phyloP scores from a whole-genome alignment of 306 rosid genomes.

The Trifolium dubium region DNA sequence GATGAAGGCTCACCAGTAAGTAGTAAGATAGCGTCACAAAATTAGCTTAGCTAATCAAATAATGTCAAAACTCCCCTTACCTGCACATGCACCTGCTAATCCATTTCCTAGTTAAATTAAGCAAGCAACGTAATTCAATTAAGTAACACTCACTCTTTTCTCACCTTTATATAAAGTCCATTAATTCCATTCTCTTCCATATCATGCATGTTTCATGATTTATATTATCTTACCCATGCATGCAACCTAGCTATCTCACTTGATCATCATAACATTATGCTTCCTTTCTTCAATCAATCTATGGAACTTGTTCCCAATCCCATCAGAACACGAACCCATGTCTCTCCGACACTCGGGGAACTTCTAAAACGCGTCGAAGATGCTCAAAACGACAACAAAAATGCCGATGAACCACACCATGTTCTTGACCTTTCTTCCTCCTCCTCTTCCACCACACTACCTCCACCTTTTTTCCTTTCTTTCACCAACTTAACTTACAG shows the following conservation, averaged over 20 bases:
- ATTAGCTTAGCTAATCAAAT: conserved; percentile 2
- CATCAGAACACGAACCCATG: background rate
- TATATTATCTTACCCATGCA: background rate
- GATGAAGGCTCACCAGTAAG: conserved; percentile 12
- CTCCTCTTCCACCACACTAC: conserved; percentile 23
- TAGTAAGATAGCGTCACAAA: conserved; percentile 18
- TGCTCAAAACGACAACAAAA: conserved; percentile 51
- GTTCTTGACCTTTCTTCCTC: conserved; percentile 39
- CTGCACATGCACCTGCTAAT: conserved; percentile 19
- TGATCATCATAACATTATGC: conserved; percentile 11
- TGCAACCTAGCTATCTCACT: conserved; percentile 29
- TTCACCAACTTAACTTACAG: conserved; percentile 73
- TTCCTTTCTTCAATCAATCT: conserved; percentile 54
- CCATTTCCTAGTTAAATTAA: background rate
- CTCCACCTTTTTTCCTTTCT: conserved; percentile 69
- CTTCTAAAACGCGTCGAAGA: conserved; percentile 73
- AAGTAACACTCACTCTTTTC: conserved; percentile 42
- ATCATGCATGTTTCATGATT: conserved; percentile 2
- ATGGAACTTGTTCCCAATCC: conserved; percentile 54
- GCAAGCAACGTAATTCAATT: conserved; percentile 27
- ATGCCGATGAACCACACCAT: background rate
- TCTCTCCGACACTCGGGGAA: conserved; percentile 66
- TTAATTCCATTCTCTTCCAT: background rate
- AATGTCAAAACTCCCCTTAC: conserved; percentile 37
- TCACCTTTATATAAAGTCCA: conserved; percentile 6